phyloP scores from a whole-genome alignment of 257 asterid species.

The Phtheirospermum japonicum region DNA sequence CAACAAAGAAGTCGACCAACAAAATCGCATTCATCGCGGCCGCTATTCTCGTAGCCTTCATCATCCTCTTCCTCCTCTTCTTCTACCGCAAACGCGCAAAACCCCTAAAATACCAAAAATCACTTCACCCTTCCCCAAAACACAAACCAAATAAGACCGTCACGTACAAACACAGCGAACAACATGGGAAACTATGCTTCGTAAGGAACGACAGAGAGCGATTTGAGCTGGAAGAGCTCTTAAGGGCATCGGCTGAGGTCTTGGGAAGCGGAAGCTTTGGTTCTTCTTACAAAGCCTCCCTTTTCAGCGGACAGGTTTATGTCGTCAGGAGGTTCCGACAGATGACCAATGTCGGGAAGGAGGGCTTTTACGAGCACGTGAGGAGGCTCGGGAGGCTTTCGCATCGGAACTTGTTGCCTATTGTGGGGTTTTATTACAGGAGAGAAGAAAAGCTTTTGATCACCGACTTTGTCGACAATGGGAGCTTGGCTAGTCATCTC shows the following conservation, averaged over 20 bases:
- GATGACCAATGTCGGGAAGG: conserved; percentile 48
- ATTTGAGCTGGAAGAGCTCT: conserved; percentile 48
- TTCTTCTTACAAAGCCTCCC: conserved; percentile 53
- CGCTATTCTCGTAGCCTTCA: conserved; percentile 27
- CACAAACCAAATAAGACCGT: neutral
- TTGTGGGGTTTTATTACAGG: conserved; percentile 55
- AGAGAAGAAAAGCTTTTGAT: conserved; percentile 62
- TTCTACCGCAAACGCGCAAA: conserved; percentile 24
- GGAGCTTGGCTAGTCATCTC: conserved; percentile 62
- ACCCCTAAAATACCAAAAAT: conserved; percentile 36
- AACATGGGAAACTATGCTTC: conserved; percentile 40
- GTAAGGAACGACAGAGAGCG: neutral
- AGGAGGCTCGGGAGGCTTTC: conserved; percentile 50
- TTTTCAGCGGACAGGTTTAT: conserved; percentile 32
- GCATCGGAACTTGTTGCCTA: conserved; percentile 54
- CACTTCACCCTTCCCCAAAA: neutral
- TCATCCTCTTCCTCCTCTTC: conserved; percentile 31
- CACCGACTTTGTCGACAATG: conserved; percentile 40
- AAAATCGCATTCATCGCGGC: conserved; percentile 33
- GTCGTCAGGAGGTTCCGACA: conserved; percentile 58
- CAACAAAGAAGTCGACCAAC: conserved; percentile 30
- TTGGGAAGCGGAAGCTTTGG: conserved; percentile 69
- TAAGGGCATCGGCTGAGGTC: conserved; percentile 60
- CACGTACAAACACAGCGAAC: conserved; percentile 30
- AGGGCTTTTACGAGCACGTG: conserved; percentile 55